These are phyloP conservation scores for Ceriops decandra DNA, from an alignment of 345 rosid species.

Conservation along the genomic window DNA sequence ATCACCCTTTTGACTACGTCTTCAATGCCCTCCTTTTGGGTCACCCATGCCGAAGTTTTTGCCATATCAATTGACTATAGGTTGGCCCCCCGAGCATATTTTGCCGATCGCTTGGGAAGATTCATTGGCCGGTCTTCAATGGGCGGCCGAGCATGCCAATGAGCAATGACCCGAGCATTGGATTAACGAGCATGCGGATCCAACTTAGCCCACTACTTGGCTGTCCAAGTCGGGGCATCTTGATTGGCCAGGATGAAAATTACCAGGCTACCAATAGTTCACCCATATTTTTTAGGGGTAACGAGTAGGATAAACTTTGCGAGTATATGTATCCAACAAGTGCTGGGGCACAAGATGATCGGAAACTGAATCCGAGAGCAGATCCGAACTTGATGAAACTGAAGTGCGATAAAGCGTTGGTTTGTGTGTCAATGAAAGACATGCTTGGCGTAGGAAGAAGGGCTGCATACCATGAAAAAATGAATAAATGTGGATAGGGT, in stretches of 20 bases:
- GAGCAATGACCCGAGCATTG: conserved; percentile 1
- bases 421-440: conserved; percentile 20
- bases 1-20: conserved; percentile 1
- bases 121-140: conserved; percentile 9
- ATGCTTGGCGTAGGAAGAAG: not conserved
- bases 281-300: no score
- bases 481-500: not conserved
- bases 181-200: conserved; percentile 10
- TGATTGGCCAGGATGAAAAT: no score
- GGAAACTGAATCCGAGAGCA: no score
- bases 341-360: no score
- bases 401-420: conserved; percentile 16
- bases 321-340: no score
- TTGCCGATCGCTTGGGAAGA: conserved; percentile 2
- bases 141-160: conserved; percentile 10
- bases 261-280: no score
- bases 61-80: conserved; percentile 9
- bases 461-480: not conserved
- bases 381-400: no score
- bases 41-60: conserved; percentile 1
- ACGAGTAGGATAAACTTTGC: no score
- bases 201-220: not conserved
- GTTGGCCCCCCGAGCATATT: conserved; percentile 13
- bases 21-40: not conserved
- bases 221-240: no score